Evolutionary conservation across 331 rosid species (phyloP).

Genomic region (Erythrophleum ivorense): DNA sequence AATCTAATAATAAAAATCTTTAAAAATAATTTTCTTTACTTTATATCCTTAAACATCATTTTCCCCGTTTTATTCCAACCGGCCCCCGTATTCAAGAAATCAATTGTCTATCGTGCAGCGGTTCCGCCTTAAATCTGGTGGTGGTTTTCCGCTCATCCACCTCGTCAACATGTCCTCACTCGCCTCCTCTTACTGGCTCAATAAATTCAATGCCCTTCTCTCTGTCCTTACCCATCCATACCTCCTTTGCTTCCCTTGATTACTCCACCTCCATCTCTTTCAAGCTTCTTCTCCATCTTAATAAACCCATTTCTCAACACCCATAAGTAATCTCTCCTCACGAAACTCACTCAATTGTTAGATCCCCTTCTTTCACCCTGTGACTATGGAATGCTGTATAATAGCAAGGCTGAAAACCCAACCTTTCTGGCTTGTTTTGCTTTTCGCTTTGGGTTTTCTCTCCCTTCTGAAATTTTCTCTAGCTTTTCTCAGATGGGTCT

Average conservation of each 20-base stretch:
- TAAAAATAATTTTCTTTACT: no score
- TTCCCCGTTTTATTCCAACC: not conserved
- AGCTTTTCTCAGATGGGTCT: constrained; percentile 62
- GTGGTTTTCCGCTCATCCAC: constrained; percentile 86
- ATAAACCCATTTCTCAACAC: not conserved
- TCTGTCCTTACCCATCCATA: not conserved
- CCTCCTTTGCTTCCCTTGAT: not conserved
- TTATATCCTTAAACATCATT: no score
- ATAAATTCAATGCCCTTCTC: constrained; percentile 36
- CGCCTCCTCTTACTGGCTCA: not conserved
- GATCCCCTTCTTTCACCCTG: not conserved
- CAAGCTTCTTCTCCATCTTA: not conserved
- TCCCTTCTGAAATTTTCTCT: constrained; percentile 50
- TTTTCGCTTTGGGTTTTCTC: constrained; percentile 62
- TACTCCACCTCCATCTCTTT: constrained; percentile 10
- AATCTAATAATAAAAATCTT: no score
- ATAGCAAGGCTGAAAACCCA: constrained; percentile 57
- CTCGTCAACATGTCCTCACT: constrained; percentile 40
- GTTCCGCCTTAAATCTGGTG: constrained; percentile 48
- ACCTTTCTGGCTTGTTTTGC: constrained; percentile 62
- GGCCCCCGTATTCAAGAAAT: not conserved
- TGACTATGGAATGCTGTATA: constrained; percentile 55
- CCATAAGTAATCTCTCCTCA: not conserved
- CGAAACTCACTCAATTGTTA: not conserved
- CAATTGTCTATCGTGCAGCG: not conserved